Percentiles rank a stretch among this genome's conserved stretches.
These are phyloP conservation scores for Porcisia hertigi DNA, from an alignment of 208 protist species.

Conservation along the genomic window DNA sequence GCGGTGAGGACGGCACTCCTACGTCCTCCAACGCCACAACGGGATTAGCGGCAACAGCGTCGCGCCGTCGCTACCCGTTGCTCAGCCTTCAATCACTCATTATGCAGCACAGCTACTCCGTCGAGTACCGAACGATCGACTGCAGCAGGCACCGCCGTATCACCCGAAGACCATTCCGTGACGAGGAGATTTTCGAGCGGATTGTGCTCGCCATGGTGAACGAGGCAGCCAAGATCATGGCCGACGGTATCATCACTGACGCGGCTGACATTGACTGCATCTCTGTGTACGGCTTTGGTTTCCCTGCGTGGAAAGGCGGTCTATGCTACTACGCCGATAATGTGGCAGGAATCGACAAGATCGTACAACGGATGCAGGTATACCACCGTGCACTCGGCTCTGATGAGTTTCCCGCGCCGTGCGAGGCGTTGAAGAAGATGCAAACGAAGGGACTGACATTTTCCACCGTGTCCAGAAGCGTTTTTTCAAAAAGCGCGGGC, in stretches of 20 bases:
- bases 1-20: background rate
- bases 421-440: conserved; percentile 51
- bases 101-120: conserved; percentile 51
- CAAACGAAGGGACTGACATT: conserved; percentile 50
- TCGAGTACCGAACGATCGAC: conserved; percentile 59
- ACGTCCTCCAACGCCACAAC: background rate
- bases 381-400: conserved; percentile 52
- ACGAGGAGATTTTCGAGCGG: conserved; percentile 88
- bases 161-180: conserved; percentile 57
- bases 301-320: conserved; percentile 82
- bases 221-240: conserved; percentile 85
- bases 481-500: no score
- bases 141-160: conserved; percentile 55
- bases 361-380: conserved; percentile 70
- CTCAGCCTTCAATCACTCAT: conserved; percentile 28
- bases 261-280: conserved; percentile 88
- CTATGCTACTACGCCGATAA: conserved; percentile 77
- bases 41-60: background rate
- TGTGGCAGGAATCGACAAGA: conserved; percentile 41
- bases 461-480: conserved; percentile 17
- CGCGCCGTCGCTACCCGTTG: conserved; percentile 24
- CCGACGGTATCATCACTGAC: conserved; percentile 66
- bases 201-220: conserved; percentile 90
- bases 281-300: conserved; percentile 83
- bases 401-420: conserved; percentile 56